These are phyloP conservation scores for Bothriochloa decipiens DNA, from an alignment of 176 grass and related monocot genomes.

Conservation along the genomic window DNA sequence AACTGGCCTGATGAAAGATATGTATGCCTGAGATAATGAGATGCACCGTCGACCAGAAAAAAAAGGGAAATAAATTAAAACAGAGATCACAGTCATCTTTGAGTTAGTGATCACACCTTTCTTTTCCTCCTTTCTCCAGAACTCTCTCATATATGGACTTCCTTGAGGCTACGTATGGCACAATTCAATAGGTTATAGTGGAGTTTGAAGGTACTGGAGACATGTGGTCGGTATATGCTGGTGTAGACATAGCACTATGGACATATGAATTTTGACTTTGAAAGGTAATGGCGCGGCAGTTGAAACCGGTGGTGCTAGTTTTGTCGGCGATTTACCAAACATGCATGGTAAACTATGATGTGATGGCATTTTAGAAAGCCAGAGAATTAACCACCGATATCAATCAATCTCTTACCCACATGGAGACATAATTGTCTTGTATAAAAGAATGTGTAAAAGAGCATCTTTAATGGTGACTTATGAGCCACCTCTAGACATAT, in stretches of 20 bases:
- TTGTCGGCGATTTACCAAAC: neutral
- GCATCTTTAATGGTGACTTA: no score
- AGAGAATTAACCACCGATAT: neutral
- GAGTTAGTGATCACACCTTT: neutral
- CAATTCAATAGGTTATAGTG: neutral
- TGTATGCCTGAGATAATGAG: neutral
- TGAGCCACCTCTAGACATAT: no score
- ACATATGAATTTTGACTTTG: neutral
- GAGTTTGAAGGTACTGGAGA: conserved; percentile 3
- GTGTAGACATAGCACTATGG: neutral
- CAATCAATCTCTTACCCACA: neutral
- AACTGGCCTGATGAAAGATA: neutral
- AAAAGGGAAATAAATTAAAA: neutral
- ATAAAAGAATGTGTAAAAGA: neutral
- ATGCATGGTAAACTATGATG: neutral
- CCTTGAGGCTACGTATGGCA: neutral
- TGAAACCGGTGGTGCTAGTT: neutral
- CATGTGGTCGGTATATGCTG: neutral
- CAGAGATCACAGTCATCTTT: neutral
- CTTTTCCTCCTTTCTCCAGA: neutral
- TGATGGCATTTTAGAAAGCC: neutral
- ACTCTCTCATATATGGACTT: neutral
- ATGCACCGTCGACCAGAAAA: neutral
- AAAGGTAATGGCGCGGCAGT: neutral
- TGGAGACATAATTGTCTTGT: neutral